A percentile compares a stretch with the other conserved stretches of the same genome.
Conservation (phyloP, 2,329 filamentous ascomycete genomes). For the Penicillium sp. region DNA sequence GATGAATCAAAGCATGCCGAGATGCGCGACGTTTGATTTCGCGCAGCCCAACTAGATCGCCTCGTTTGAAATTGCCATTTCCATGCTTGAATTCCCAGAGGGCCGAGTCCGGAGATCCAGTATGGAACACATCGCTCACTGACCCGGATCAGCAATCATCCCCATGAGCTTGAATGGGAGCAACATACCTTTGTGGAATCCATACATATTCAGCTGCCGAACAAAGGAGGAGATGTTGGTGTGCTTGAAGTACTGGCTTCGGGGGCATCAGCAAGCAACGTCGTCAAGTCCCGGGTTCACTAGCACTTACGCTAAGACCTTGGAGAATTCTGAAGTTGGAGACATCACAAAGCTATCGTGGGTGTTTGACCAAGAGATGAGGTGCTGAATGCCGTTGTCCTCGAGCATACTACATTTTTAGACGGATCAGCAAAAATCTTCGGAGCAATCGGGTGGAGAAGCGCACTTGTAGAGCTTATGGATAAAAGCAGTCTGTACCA, state of each 20-base stretch:
- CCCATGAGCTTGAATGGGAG: not conserved
- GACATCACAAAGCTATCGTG: slow-evolving; percentile 99
- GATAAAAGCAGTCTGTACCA: slow-evolving; percentile 97
- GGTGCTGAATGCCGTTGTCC: slow-evolving; percentile 85
- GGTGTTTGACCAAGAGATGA: slow-evolving; percentile 93
- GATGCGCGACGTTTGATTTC: slow-evolving; percentile 96
- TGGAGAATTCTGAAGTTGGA: slow-evolving; percentile 94
- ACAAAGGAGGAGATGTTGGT: slow-evolving; percentile 99
- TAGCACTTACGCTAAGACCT: slow-evolving; percentile 83
- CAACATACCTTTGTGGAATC: slow-evolving; percentile 89
- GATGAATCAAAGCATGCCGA: slow-evolving; percentile 86
- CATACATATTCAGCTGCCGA: slow-evolving; percentile 98
- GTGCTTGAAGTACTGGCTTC: slow-evolving; percentile 97
- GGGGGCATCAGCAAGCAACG: slow-evolving; percentile 26
- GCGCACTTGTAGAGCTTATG: slow-evolving; percentile 97
- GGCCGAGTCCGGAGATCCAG: slow-evolving; percentile 86
- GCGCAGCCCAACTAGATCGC: slow-evolving; percentile 83
- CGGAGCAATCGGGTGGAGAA: not conserved
- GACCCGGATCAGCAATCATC: slow-evolving; percentile 11
- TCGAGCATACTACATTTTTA: slow-evolving; percentile 78
- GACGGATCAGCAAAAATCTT: not conserved
- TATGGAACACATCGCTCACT: slow-evolving; percentile 99
- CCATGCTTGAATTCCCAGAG: slow-evolving; percentile 99
- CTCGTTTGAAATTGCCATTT: slow-evolving; percentile 93
- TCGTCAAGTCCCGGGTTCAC: not conserved